Conservation (phyloP, 78 protist species). For the Mantamonas sphyraenae region DNA sequence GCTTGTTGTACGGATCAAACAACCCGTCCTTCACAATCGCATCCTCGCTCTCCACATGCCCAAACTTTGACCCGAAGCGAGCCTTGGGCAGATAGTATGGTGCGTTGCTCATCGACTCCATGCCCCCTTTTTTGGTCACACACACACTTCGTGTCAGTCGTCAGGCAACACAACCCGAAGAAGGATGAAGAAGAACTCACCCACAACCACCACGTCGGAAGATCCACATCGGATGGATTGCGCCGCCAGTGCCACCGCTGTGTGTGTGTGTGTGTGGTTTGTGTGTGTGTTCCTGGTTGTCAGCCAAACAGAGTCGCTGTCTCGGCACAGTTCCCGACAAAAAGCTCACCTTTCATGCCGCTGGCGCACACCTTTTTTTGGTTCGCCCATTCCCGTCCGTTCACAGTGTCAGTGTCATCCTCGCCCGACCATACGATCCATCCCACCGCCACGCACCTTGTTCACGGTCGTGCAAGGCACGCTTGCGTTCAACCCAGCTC, state of each 20-base stretch:
- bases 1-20: slow-evolving; percentile 72
- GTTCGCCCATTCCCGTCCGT: no score
- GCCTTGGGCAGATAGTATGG: slow-evolving; percentile 74
- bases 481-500: slow-evolving; percentile 19
- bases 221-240: no score
- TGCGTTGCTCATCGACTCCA: slow-evolving; percentile 93
- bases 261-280: no score
- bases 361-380: slow-evolving; percentile 74
- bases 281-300: no score
- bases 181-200: no score
- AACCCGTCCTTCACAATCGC: slow-evolving; percentile 86
- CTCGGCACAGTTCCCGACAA: slow-evolving; percentile 42
- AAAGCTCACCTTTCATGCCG: slow-evolving; percentile 53
- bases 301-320: background rate
- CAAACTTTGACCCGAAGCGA: slow-evolving; percentile 65
- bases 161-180: slow-evolving; percentile 56
- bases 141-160: slow-evolving; percentile 17
- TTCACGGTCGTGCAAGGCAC: slow-evolving; percentile 25
- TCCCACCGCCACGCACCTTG: slow-evolving; percentile 69
- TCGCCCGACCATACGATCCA: slow-evolving; percentile 49
- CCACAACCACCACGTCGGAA: no score
- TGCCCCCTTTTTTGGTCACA: no score
- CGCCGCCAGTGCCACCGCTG: no score
- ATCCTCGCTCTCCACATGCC: slow-evolving; percentile 57
- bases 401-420: no score